These are phyloP conservation scores for Acer saccharum DNA, from an alignment of 345 rosid genomes.

Conservation along the genomic window DNA sequence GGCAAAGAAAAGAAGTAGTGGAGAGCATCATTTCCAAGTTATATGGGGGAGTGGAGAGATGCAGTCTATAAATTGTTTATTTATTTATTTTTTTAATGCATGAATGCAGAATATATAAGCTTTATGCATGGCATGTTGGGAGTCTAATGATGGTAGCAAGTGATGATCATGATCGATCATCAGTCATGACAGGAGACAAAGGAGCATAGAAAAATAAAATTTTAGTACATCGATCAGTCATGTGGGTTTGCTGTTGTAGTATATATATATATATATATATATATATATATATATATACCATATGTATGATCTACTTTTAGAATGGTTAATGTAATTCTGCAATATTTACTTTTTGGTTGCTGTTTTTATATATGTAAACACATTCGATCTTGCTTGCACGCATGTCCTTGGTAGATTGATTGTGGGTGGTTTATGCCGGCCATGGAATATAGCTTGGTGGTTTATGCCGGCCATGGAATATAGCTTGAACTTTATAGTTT, in stretches of 20 bases:
- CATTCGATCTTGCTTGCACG: not conserved
- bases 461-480: not conserved
- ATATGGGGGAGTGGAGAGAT: slow-evolving; percentile 6
- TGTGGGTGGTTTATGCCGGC: not conserved
- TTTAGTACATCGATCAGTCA: not conserved
- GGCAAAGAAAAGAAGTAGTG: slow-evolving; percentile 10
- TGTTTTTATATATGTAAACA: not conserved
- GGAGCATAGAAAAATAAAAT: not conserved
- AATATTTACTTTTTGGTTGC: not conserved
- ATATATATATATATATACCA: too few species aligned
- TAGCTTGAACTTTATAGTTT: not conserved
- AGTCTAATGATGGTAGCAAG: slow-evolving; percentile 19
- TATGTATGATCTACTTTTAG: not conserved
- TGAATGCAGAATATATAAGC: not conserved
- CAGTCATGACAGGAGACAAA: not conserved
- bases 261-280: too few species aligned
- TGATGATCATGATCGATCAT: slow-evolving; percentile 3
- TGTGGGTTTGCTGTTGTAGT: not conserved
- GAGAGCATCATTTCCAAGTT: slow-evolving; percentile 35
- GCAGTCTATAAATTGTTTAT: slow-evolving; percentile 6
- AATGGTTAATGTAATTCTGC: not conserved
- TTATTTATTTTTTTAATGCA: not conserved
- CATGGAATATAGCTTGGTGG: slow-evolving; percentile 3
- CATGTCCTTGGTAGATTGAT: not conserved
- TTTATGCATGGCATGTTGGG: slow-evolving; percentile 13